Percentiles rank a stretch among this genome's conserved stretches.
Conservation (phyloP, 2,329 filamentous ascomycete species). For the Teratosphaeria nubilosa region DNA sequence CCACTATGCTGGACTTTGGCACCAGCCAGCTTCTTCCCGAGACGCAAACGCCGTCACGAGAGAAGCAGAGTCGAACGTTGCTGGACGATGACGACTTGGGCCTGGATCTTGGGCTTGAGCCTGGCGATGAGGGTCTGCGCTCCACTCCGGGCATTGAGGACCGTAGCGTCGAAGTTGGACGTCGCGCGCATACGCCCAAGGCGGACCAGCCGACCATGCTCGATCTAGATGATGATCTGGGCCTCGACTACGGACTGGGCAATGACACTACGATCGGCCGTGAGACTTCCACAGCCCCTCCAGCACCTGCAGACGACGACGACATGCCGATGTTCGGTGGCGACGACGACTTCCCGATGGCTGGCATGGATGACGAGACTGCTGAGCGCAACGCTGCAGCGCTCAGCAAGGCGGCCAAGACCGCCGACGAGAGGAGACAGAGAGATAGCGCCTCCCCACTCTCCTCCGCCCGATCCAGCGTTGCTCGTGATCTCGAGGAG, state of each 20-base stretch:
- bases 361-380: conserved; percentile 28
- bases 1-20: conserved; percentile 43
- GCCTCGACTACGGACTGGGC: conserved; percentile 36
- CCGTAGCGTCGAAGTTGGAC: conserved; percentile 72
- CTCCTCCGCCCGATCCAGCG: conserved; percentile 42
- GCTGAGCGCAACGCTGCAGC: conserved; percentile 31
- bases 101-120: conserved; percentile 53
- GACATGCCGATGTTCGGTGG: conserved; percentile 15
- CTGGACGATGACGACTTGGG: conserved; percentile 52
- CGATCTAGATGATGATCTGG: conserved; percentile 52
- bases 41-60: conserved; percentile 20
- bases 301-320: conserved; percentile 9
- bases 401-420: conserved; percentile 33
- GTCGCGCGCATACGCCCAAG: conserved; percentile 58
- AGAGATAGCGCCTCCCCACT: conserved; percentile 40
- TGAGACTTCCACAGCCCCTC: conserved; percentile 9
- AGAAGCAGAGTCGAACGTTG: conserved; percentile 12
- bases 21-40: conserved; percentile 68
- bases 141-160: conserved; percentile 17
- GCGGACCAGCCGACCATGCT: conserved; percentile 48
- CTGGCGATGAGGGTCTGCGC: conserved; percentile 27
- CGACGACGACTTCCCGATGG: conserved; percentile 33
- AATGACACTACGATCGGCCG: conserved; percentile 22
- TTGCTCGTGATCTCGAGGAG: conserved; percentile 54
- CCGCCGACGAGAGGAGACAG: conserved; percentile 25